Evolutionary conservation across 2,329 filamentous ascomycete genomes (phyloP).

Genomic region (Fusarium anthophilum): DNA sequence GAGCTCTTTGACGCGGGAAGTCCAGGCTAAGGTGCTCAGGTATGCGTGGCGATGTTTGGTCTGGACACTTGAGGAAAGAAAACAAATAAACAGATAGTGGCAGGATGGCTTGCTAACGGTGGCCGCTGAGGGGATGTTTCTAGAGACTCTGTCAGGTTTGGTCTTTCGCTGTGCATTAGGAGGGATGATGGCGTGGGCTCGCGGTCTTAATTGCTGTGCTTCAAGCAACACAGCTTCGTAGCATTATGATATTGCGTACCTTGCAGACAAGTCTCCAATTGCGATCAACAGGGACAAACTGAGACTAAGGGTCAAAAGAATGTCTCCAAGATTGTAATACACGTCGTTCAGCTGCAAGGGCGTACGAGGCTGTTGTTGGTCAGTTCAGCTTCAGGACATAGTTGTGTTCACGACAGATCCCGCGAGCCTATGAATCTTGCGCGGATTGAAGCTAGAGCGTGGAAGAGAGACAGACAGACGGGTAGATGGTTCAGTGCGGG

Average conservation of each 20-base stretch:
- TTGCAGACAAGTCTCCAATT: conserved; percentile 18
- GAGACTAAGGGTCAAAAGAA: conserved; percentile 31
- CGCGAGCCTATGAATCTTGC: conserved; percentile 17
- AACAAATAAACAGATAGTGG: conserved; percentile 36
- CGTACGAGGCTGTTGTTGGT: conserved; percentile 35
- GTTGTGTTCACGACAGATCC: conserved; percentile 13
- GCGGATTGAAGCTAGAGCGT: conserved; percentile 11
- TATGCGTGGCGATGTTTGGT: conserved; percentile 37
- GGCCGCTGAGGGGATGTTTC: background rate
- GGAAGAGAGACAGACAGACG: conserved; percentile 36
- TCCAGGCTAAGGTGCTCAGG: conserved; percentile 31
- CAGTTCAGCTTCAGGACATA: conserved; percentile 29
- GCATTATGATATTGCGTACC: conserved; percentile 23
- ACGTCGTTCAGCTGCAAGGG: conserved; percentile 31
- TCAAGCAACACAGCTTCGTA: conserved; percentile 1
- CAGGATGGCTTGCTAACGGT: conserved; percentile 36
- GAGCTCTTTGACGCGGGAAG: conserved; percentile 32
- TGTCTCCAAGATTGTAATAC: conserved; percentile 19
- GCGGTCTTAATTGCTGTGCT: conserved; percentile 9
- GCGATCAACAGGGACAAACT: conserved; percentile 25
- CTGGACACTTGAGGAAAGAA: conserved; percentile 13
- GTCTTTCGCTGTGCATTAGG: background rate
- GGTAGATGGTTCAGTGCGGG: conserved; percentile 35
- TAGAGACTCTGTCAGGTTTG: conserved; percentile 24
- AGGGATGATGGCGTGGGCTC: conserved; percentile 1